phyloP scores from a whole-genome alignment of 148 eudicot species.

The Vaccinium corymbosum region DNA sequence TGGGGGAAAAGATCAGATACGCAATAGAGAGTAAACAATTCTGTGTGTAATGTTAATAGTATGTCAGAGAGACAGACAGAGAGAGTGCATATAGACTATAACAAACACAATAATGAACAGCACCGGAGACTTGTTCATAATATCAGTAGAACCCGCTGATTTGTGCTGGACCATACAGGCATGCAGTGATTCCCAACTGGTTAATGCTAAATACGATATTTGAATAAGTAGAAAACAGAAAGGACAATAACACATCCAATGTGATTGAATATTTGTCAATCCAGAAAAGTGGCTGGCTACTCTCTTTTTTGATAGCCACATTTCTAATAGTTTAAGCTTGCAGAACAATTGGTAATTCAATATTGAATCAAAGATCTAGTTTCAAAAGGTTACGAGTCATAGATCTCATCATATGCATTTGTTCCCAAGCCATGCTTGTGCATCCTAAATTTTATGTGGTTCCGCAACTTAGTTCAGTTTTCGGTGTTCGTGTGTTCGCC shows the following conservation, averaged over 20 bases:
- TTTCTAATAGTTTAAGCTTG: not conserved
- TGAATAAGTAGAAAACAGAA: not conserved
- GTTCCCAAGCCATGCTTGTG: not conserved
- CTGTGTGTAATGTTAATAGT: not conserved
- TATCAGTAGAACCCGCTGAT: not conserved
- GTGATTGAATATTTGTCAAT: not conserved
- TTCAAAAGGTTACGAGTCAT: not conserved
- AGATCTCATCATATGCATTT: not conserved
- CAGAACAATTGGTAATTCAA: not conserved
- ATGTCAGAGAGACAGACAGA: not conserved
- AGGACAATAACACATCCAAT: not conserved
- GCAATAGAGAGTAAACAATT: not conserved
- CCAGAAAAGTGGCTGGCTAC: not conserved
- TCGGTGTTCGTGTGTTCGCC: not conserved
- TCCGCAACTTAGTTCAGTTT: not conserved
- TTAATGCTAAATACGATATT: not conserved
- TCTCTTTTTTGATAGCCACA: not conserved
- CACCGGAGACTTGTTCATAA: not conserved
- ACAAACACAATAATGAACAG: not conserved
- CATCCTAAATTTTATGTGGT: not conserved
- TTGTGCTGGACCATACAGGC: not conserved
- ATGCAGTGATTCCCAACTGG: no score
- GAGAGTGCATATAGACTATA: not conserved
- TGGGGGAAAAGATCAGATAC: slow-evolving; percentile 16
- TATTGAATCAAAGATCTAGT: not conserved